Base-by-base conservation (phyloP, 1,284 basidiomycete species). In the Microbotryum silenes-acaulis region DNA sequence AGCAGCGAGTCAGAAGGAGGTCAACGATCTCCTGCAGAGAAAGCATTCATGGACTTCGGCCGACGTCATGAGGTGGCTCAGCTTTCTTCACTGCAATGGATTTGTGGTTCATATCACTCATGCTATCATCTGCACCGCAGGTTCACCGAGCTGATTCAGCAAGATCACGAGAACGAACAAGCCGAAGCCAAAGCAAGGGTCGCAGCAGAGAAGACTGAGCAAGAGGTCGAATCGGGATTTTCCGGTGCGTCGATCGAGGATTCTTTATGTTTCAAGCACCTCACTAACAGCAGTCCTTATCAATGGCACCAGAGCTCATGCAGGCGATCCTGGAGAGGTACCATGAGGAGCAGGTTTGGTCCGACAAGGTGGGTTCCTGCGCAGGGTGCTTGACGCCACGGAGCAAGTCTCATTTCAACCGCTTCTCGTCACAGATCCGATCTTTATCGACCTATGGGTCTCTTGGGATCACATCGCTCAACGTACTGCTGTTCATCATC, bases 291-390 rank as follows among this genome's bases (percentile, higher is more conserved):
- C 31, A 31, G 31, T 31, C 31, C 8, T 9, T 31, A 31, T 31
- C 31, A 8, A 31, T 8, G 31, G 31, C 9, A 31, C 31, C 31
- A 69, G 85, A 84, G 71, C 80, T 96, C 63, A 89, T 92, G 85
- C 85, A 85, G 62, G 79, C 83, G 4, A 96, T 96, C 70, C 81
- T 97, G 60, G 84, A 75, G 55, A 72, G 91, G 33, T 97, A 97
- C 74, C 92, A 97, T 77, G 92, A 96, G 76, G 92, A 96, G 74
- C 92, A 97, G 75, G 85, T 94, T 6, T 97, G 92, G 92, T 91
- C 88, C 63, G 92, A 97, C 79, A 97, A 97, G 78, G 72, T 72
- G 44, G 14, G 63, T 55, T 18, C 5, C 2, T n/a, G 44, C 25
- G 25, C 18, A 23, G 44, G 25, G 47, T 27, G 16, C 25, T 54